Evolutionary conservation across 2,329 filamentous ascomycete species (phyloP), one percentile per base, ranked within the genome.

Genomic region (Hymenoscyphus scutula): DNA sequence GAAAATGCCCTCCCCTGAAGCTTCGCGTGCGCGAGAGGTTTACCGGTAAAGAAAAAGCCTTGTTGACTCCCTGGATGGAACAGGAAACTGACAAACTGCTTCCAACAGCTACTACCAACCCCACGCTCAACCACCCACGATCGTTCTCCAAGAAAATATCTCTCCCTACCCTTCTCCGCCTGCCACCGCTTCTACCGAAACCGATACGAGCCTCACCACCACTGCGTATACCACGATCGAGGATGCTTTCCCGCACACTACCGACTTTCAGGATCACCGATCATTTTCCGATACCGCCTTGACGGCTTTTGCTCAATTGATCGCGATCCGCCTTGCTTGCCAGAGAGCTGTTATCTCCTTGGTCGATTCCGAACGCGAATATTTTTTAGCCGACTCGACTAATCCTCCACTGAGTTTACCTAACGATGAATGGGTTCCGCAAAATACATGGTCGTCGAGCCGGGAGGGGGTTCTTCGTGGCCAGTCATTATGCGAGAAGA

Each of bases 291-390:
- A 79, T 68, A 78, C 77, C 1, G 76, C 76, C 29, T 75, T 82
- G 19, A 75, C 76, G 13, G 76, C 77, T 2, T 76, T 78, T 59
- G 73, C 81, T 1, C 82, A 84, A 69, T 74, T 84, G 17, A 78
- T 77, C 11, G 77, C 81, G 0, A 72, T 84, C 11, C 76, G 80
- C 0, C 71, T 84, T 55, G 72, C 76, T 25, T 76, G 77, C 25
- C 77, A 79, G 62, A 76, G 81, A 25, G 77, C 74, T 53, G 76
- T 84, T 66, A 76, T 83, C 25, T 80, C 78, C 27, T 62, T 72
- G 5, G 65, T 70, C 37, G 67, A 69, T 37, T 64, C 67, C 11
- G 65, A 69, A 34, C 65, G 66, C 41, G 63, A 71, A 64, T 72
- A 71, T 32, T 66, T 70, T 32, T 56, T 72, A 1, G 70, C 70